A percentile compares a stretch with the other conserved stretches of the same genome.
These are phyloP conservation scores for Pleurozium schreberi DNA, from an alignment of 225 moss, liverwort and hornwort species.

Conservation along the genomic window DNA sequence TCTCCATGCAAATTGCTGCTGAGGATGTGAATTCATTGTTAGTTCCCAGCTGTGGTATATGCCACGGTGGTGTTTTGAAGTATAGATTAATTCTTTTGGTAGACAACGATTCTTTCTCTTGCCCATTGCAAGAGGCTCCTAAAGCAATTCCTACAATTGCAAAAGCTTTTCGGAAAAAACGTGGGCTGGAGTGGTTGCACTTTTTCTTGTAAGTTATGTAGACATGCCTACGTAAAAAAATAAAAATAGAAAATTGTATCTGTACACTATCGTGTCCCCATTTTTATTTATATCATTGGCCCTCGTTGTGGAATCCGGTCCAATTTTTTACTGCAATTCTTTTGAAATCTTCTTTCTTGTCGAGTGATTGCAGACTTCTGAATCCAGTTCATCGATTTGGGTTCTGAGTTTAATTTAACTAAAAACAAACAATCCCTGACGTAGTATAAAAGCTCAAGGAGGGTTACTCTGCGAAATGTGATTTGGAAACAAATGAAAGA, in stretches of 20 bases:
- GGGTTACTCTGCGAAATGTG: neutral
- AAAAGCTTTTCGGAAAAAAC: neutral
- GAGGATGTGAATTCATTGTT: neutral
- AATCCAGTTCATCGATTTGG: neutral
- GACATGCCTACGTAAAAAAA: neutral
- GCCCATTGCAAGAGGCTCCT: constrained; percentile 13
- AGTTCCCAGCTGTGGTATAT: neutral
- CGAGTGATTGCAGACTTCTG: neutral
- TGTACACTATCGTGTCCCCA: neutral
- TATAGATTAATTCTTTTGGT: neutral
- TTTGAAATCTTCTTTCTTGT: neutral
- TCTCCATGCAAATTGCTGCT: neutral
- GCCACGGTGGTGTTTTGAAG: neutral
- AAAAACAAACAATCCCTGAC: neutral
- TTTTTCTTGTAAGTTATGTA: constrained; percentile 7
- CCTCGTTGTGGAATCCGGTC: neutral
- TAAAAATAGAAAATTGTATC: neutral
- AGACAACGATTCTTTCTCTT: constrained; percentile 26
- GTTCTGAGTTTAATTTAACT: neutral
- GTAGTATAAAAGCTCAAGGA: neutral
- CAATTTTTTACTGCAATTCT: too few species aligned
- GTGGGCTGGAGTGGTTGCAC: neutral
- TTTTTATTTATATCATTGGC: neutral
- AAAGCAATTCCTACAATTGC: constrained; percentile 1
- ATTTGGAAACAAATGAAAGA: neutral